These are phyloP conservation scores for Castanopsis chinensis DNA, from an alignment of 306 rosid genomes.

Conservation along the genomic window DNA sequence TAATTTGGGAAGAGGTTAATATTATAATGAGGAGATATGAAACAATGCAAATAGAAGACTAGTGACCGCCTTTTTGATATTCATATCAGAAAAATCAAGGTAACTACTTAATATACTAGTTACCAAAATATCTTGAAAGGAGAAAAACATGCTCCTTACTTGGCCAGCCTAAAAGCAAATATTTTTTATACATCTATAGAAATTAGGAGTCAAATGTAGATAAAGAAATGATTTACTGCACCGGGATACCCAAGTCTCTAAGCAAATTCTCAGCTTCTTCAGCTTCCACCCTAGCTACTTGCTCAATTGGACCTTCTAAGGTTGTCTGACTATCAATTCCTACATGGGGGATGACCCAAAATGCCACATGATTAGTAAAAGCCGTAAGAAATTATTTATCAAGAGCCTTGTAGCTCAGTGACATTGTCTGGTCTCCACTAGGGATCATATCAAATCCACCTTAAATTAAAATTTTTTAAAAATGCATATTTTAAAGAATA, in stretches of 20 bases:
- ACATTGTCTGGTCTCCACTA: no score
- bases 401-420: no score
- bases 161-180: slow-evolving; percentile 14
- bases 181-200: not conserved
- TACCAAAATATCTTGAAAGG: not conserved
- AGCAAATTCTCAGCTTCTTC: slow-evolving; percentile 79
- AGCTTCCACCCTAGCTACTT: slow-evolving; percentile 83
- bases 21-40: not conserved
- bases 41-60: not conserved
- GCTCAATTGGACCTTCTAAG: slow-evolving; percentile 85
- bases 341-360: slow-evolving; percentile 29
- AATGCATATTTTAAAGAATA: no score
- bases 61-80: not conserved
- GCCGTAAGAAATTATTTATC: not conserved
- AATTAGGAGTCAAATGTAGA: not conserved
- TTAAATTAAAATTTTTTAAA: no score
- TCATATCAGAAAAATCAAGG: not conserved
- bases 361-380: not conserved
- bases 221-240: slow-evolving; percentile 26
- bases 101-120: not conserved
- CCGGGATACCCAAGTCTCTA: slow-evolving; percentile 81
- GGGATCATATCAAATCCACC: no score
- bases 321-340: slow-evolving; percentile 64
- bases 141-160: not conserved
- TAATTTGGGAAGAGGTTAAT: not conserved